These are phyloP conservation scores for Stentor roeselii DNA, from an alignment of 73 alveolate genomes.

Conservation along the genomic window DNA sequence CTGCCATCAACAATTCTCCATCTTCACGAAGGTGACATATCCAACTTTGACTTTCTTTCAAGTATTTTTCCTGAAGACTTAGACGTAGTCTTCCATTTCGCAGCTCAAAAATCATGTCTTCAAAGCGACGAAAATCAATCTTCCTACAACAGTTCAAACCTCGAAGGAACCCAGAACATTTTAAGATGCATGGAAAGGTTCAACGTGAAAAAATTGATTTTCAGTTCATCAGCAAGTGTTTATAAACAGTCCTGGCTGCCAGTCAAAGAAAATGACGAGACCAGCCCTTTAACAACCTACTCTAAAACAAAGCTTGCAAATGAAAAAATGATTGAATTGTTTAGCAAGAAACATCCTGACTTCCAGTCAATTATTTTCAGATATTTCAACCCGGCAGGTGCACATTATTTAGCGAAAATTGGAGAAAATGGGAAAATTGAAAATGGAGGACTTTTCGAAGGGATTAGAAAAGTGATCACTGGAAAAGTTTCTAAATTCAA, in stretches of 20 bases:
- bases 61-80: constrained; percentile 10
- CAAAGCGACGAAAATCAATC: constrained; percentile 88
- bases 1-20: neutral
- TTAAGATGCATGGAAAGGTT: constrained; percentile 68
- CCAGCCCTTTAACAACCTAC: constrained; percentile 56
- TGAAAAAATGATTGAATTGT: neutral
- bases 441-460: constrained; percentile 90
- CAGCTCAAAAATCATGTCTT: constrained; percentile 91
- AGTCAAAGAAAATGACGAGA: constrained; percentile 49
- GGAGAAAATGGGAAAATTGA: constrained; percentile 85
- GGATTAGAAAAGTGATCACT: constrained; percentile 80
- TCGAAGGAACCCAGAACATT: constrained; percentile 72
- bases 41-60: neutral
- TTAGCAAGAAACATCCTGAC: neutral
- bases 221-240: constrained; percentile 89
- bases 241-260: constrained; percentile 55
- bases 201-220: constrained; percentile 65
- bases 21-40: neutral
- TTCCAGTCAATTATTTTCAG: constrained; percentile 32
- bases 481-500: constrained; percentile 63
- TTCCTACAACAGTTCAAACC: constrained; percentile 78
- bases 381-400: constrained; percentile 96
- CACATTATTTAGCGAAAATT: constrained; percentile 81
- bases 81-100: constrained; percentile 85
- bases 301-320: constrained; percentile 50